These are phyloP conservation scores for Penicillium janthinellum DNA, from an alignment of 2,329 filamentous ascomycete genomes.

Conservation along the genomic window DNA sequence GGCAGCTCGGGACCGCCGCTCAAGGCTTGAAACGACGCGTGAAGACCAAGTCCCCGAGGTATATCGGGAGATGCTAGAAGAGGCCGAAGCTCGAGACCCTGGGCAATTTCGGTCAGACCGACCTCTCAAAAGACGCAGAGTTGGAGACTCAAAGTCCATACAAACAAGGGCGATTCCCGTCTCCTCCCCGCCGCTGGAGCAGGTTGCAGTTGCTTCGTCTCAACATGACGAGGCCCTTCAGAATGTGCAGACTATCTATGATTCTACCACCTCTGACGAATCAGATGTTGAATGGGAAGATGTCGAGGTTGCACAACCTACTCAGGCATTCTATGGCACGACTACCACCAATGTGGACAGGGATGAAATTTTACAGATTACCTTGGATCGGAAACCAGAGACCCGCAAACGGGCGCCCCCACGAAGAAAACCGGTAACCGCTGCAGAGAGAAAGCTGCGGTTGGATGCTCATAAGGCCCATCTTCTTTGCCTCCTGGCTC, in stretches of 20 bases:
- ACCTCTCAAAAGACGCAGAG: constrained; percentile 43
- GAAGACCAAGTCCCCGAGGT: constrained; percentile 39
- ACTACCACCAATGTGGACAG: constrained; percentile 14
- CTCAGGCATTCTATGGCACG: constrained; percentile 27
- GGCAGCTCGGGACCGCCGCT: constrained; percentile 12
- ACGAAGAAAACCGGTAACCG: constrained; percentile 56
- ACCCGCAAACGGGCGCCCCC: constrained; percentile 27
- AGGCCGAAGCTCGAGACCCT: constrained; percentile 39
- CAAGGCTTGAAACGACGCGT: constrained; percentile 11
- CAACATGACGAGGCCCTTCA: constrained; percentile 13
- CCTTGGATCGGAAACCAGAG: constrained; percentile 36
- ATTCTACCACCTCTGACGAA: constrained; percentile 55
- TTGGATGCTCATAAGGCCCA: constrained; percentile 85
- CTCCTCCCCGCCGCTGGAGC: constrained; percentile 3
- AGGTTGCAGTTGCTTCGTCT: constrained; percentile 15
- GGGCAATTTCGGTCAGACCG: constrained; percentile 27
- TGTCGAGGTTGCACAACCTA: constrained; percentile 49
- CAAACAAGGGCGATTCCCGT: constrained; percentile 17
- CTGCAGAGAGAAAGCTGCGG: constrained; percentile 62
- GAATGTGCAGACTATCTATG: constrained; percentile 38
- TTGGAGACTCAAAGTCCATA: constrained; percentile 29
- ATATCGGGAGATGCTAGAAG: constrained; percentile 47
- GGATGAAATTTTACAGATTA: constrained; percentile 40
- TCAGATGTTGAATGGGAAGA: constrained; percentile 68
- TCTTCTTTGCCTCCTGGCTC: constrained; percentile 76